Conservation (phyloP, 139 green algal species). For the Helicosporidium sp. region DNA sequence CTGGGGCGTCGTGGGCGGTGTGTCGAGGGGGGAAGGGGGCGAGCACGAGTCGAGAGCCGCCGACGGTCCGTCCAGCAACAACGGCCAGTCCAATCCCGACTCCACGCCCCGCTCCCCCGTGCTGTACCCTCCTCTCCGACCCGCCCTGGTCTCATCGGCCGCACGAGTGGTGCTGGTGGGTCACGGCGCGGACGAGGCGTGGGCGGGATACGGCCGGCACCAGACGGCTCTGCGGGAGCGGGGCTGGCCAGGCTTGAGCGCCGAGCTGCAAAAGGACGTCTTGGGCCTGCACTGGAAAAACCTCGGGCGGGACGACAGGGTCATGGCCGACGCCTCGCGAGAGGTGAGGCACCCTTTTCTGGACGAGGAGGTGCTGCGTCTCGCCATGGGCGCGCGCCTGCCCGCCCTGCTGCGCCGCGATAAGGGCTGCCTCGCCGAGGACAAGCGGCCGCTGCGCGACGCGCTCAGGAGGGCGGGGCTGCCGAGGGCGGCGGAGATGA, state of each 20-base stretch:
- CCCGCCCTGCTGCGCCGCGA: slow-evolving; percentile 23
- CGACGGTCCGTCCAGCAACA: too few species aligned
- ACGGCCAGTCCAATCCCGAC: too few species aligned
- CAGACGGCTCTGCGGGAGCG: slow-evolving; percentile 38
- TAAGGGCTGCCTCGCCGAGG: slow-evolving; percentile 37
- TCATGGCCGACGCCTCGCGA: slow-evolving; percentile 46
- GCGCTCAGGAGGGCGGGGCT: slow-evolving; percentile 40
- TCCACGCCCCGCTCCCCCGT: too few species aligned
- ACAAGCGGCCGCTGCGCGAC: slow-evolving; percentile 69
- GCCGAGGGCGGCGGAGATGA: slow-evolving; percentile 28
- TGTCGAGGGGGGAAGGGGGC: too few species aligned
- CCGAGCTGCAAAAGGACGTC: slow-evolving; percentile 69
- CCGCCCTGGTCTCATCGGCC: too few species aligned
- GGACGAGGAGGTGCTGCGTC: slow-evolving; percentile 57
- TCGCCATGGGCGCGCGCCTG: slow-evolving; percentile 31
- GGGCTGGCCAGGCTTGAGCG: slow-evolving; percentile 20
- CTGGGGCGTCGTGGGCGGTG: too few species aligned
- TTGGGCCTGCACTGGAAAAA: slow-evolving; percentile 72
- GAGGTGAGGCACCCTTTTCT: slow-evolving; percentile 78
- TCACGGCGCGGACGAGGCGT: slow-evolving; percentile 85
- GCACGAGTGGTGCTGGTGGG: slow-evolving; percentile 69
- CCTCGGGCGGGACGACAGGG: slow-evolving; percentile 73
- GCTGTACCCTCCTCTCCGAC: too few species aligned
- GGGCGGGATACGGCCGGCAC: slow-evolving; percentile 77
- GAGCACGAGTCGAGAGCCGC: too few species aligned